Evolutionary conservation across 768 basidiomycete genomes (phyloP).

Genomic region (Naganishia friedmannii): DNA sequence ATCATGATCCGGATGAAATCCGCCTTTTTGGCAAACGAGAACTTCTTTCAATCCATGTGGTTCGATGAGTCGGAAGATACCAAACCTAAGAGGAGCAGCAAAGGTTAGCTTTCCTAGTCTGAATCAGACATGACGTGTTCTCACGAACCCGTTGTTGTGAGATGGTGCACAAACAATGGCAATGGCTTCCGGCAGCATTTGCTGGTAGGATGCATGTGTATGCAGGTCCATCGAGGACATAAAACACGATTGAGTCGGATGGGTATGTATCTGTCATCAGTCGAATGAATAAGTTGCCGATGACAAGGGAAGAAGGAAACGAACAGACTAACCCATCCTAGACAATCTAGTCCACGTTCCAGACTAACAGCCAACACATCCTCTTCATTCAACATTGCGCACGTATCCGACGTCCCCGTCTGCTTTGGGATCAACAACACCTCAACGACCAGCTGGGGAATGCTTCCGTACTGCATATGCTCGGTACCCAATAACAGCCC

Average conservation of each 20-base stretch:
- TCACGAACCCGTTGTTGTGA: conserved; percentile 16
- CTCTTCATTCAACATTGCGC: conserved; percentile 87
- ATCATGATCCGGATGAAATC: conserved; percentile 27
- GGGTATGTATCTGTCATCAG: conserved; percentile 75
- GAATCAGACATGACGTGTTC: too few species aligned
- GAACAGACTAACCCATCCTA: conserved; percentile 72
- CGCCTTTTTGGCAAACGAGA: conserved; percentile 56
- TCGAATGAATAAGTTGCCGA: not conserved
- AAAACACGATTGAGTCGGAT: conserved; percentile 87
- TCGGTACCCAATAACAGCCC: conserved; percentile 73
- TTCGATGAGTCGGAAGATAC: conserved; percentile 84
- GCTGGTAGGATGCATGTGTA: conserved; percentile 83
- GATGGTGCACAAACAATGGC: conserved; percentile 85
- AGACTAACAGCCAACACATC: conserved; percentile 80
- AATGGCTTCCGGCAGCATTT: conserved; percentile 85
- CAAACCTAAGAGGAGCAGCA: conserved; percentile 59
- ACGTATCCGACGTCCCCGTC: conserved; percentile 83
- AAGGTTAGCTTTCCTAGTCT: not conserved
- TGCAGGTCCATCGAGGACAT: conserved; percentile 93
- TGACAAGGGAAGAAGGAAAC: not conserved
- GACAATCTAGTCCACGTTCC: conserved; percentile 72
- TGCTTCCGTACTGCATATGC: conserved; percentile 23
- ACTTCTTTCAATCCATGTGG: conserved; percentile 76
- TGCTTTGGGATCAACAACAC: conserved; percentile 85
- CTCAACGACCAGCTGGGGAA: conserved; percentile 66